These are phyloP conservation scores for Diaporthe amygdali DNA, from an alignment of 2,329 filamentous ascomycete species.

Conservation along the genomic window DNA sequence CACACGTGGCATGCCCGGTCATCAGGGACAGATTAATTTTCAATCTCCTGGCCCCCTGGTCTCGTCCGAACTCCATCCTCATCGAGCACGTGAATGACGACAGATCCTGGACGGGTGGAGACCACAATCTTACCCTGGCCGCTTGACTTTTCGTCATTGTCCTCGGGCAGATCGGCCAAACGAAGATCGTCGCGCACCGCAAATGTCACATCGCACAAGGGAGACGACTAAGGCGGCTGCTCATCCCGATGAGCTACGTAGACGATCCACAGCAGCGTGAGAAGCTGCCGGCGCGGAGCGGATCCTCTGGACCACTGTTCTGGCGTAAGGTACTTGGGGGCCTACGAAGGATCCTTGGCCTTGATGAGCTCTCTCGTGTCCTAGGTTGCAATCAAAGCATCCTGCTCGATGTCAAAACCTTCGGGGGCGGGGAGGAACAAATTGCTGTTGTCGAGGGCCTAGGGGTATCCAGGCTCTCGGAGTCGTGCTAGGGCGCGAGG, in stretches of 20 bases:
- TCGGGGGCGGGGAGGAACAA: background rate
- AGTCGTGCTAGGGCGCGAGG: slow-evolving; percentile 3
- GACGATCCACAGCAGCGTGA: background rate
- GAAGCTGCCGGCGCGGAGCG: background rate
- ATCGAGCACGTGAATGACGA: slow-evolving; percentile 17
- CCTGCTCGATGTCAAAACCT: background rate
- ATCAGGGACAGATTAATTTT: slow-evolving; percentile 16
- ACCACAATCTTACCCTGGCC: slow-evolving; percentile 10
- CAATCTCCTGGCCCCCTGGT: slow-evolving; percentile 12
- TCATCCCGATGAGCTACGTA: slow-evolving; percentile 1
- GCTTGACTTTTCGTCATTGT: slow-evolving; percentile 7
- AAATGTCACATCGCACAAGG: slow-evolving; percentile 8
- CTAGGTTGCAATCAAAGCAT: background rate
- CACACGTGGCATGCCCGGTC: slow-evolving; percentile 21
- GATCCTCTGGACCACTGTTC: background rate
- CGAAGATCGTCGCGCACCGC: slow-evolving; percentile 13
- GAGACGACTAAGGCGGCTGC: background rate
- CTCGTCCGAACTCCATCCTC: slow-evolving; percentile 11
- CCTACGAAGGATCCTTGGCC: background rate
- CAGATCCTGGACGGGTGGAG: slow-evolving; percentile 14
- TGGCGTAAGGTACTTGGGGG: background rate
- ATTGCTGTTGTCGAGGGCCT: background rate
- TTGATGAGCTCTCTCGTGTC: background rate
- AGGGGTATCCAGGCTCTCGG: background rate
- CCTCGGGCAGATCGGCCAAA: slow-evolving; percentile 12